Base-by-base conservation (phyloP, 2,329 filamentous ascomycete genomes). In the Hirsutella minnesotensis region DNA sequence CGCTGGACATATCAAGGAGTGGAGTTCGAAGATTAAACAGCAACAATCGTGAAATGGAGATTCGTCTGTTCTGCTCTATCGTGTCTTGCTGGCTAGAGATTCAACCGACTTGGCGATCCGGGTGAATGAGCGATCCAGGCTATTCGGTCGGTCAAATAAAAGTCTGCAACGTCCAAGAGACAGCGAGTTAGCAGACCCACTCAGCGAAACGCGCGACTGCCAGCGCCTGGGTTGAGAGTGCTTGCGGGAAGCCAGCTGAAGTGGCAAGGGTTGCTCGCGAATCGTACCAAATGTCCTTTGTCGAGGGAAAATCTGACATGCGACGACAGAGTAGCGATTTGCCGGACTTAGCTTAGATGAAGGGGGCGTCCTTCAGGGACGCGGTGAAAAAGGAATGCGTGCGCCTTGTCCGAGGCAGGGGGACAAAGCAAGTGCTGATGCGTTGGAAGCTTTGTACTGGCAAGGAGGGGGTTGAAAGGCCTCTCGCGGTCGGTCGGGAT, bases 1-100 rank as follows among this genome's bases (percentile, higher is more conserved):
- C 39, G 49, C 42, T 47, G 13, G 19, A 33, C 39, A 53, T 51
- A 38, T 43, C 48, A 50, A 41, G 20, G 18, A 27, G 31, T 21
- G 8, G 24, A 22, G 15, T 8, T 18, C 16, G 24, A 27, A 7
- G 24, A 12, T 7, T 27, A n/a, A n/a, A n/a, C n/a, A n/a, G n/a
- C n/a, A n/a, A n/a, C n/a, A n/a, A n/a, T n/a, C n/a, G n/a, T n/a
- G n/a, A n/a, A n/a, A n/a, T n/a, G n/a, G n/a, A n/a, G n/a, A n/a
- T n/a, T n/a, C n/a, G n/a, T n/a, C n/a, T n/a, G n/a, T n/a, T n/a
- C n/a, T n/a, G n/a, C n/a, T n/a, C n/a, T n/a, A n/a, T n/a, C n/a
- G n/a, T n/a, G n/a, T n/a, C n/a, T n/a, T n/a, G n/a, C n/a, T n/a
- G n/a, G n/a, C n/a, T n/a, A n/a, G n/a, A n/a, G n/a, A n/a, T n/a